These are phyloP conservation scores for Moricandia moricandioides DNA, from an alignment of 345 rosid species.

Conservation along the genomic window DNA sequence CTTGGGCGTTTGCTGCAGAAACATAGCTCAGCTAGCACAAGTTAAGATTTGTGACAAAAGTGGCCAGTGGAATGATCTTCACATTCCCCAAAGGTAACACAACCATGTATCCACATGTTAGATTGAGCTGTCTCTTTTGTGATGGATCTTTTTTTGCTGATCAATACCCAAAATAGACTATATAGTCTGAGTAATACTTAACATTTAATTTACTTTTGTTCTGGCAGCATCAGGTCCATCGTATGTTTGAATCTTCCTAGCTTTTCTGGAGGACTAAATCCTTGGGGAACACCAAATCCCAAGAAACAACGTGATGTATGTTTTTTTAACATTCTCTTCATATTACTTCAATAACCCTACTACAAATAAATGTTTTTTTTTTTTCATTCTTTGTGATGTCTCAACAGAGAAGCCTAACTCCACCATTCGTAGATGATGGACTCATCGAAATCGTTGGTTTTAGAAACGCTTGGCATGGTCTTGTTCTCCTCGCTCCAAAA, in stretches of 20 bases:
- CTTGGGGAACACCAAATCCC: constrained; percentile 82
- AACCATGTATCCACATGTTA: neutral
- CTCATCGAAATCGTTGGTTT: constrained; percentile 83
- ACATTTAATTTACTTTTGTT: neutral
- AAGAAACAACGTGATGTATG: constrained; percentile 51
- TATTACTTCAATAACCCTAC: neutral
- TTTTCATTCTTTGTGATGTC: constrained; percentile 10
- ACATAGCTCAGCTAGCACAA: constrained; percentile 70
- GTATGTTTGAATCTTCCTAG: constrained; percentile 89
- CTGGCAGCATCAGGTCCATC: constrained; percentile 76
- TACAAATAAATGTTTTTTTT: neutral
- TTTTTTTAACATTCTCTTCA: constrained; percentile 20
- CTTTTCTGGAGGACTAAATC: constrained; percentile 89
- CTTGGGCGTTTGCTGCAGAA: constrained; percentile 43
- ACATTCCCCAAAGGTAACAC: constrained; percentile 47
- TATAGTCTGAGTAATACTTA: neutral
- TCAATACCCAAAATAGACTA: neutral
- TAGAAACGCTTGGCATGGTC: constrained; percentile 97
- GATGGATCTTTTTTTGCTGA: neutral
- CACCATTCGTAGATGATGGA: constrained; percentile 88
- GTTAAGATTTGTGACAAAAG: constrained; percentile 59
- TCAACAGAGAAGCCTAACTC: constrained; percentile 67
- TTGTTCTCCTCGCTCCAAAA: constrained; percentile 69
- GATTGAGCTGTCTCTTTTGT: neutral
- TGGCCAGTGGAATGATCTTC: constrained; percentile 66